Percentiles rank a stretch among this genome's conserved stretches.
These are phyloP conservation scores for Datura wrightii DNA, from an alignment of 257 asterid species.

Conservation along the genomic window DNA sequence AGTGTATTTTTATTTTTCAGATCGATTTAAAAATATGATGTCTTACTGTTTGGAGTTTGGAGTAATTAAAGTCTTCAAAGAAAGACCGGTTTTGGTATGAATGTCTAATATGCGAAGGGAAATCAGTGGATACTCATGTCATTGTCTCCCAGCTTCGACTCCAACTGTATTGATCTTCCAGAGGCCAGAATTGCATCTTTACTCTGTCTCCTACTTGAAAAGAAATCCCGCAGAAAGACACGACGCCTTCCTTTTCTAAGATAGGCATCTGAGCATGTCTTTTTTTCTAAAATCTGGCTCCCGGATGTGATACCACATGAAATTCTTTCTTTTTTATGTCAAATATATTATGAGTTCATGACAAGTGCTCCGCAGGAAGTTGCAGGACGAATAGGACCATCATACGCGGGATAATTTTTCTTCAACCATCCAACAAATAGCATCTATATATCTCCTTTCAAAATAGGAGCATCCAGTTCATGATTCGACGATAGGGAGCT, in stretches of 20 bases:
- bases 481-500: not conserved
- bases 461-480: not conserved
- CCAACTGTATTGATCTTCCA: not conserved
- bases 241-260: not conserved
- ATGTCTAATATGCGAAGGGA: too few relatives aligned
- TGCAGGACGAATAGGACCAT: not conserved
- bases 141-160: not conserved
- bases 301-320: not conserved
- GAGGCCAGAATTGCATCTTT: not conserved
- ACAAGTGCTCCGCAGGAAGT: not conserved
- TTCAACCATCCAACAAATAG: not conserved
- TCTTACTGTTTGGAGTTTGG: too few relatives aligned
- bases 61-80: not conserved
- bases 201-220: not conserved
- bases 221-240: not conserved
- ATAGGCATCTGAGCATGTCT: not conserved
- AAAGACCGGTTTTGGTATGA: not conserved
- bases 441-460: not conserved
- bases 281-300: not conserved
- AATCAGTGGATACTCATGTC: not conserved
- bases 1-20: too few relatives aligned
- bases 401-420: not conserved
- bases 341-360: not conserved
- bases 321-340: not conserved
- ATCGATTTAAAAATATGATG: too few relatives aligned